Base-by-base conservation (phyloP, 352 stramenopile genomes). In the Globisporangium barbulae region DNA sequence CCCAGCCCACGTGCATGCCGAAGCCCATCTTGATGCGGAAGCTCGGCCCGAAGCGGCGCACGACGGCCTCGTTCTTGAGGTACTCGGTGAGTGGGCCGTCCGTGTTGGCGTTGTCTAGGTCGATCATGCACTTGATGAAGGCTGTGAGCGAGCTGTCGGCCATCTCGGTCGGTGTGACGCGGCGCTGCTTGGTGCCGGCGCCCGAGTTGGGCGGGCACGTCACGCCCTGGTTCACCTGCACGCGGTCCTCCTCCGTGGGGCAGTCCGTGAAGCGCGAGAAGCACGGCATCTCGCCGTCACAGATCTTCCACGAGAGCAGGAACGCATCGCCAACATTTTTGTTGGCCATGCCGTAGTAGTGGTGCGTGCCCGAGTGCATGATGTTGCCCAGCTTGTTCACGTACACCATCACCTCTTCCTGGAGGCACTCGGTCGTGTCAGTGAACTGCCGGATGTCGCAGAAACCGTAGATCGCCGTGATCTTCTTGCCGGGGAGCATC, bases 1-100 rank as follows among this genome's bases (percentile, higher is more conserved):
- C 96, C 90, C 93, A 98, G 41, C 96, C 96, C n/a, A 97, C 90
- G 73, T 98, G 96, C 71, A 99, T 90, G 35, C 94, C 96, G 69
- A 98, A 98, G 19, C 95, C 96, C 88, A 98, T 97, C 59, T 93
- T 93, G 61, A 93, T 90, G 30, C 81, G 83, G 65, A 96, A 94
- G 19, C 53, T 61, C 3, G 79, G 76, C 0, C 88, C 83, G 65
- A 97, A 97, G 19, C 91, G 81, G 57, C 89, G 83, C 9, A 97
- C 78, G 28, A 97, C 90, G 15, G 86, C 78, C 28, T 76, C 72
- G 21, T 81, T 84, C 3, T 61, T 75, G 31, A 89, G 59, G 60
- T 93, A 94, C 45, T 93, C 83, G 7, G 82, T 90, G 5, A 94
- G 72, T 3, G 72, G 63, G 0, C 85, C 85, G 57, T 90, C 73